Base-by-base conservation (phyloP, 768 basidiomycete species). In the Gymnopilus dilepis region DNA sequence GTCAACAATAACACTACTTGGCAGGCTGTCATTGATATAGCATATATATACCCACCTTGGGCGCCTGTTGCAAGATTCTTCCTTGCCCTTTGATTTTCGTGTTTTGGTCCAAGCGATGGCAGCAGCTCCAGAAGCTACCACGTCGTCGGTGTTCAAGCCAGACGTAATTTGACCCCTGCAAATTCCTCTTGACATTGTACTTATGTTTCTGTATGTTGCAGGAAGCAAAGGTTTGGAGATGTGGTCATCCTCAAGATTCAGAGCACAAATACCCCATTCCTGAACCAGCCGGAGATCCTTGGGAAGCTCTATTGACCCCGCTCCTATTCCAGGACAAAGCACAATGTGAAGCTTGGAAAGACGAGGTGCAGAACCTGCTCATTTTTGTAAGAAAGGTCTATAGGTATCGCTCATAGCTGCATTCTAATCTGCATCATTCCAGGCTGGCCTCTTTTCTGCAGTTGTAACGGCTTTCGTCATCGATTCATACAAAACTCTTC, bases 391-490 rank as follows among this genome's bases (percentile, higher is more conserved):
- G 69, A 41, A 51, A 7, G 3, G 9, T 31, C 9, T 22, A 17
- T 55, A 47, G 11, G n/a, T n/a, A n/a, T 11, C n/a, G 21, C 9
- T 8, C 12, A 6, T 28, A 5, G 19, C 8, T 19, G 19, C 24
- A 30, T n/a, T 21, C 9, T 42, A 26, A 28, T n/a, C 22, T 22
- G 24, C 38, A 50, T 13, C n/a, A 8, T 38, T 40, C 22, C 19
- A 72, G 70, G 67, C 70, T 56, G 60, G 60, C 43, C 65, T 72
- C 13, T 72, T 69, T 48, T 72, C 70, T 4, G 67, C 69, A 2
- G 65, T 70, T 5, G 63, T 68, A 5, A 70, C 70, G 2, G 65
- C 55, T 1, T 62, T 62, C 31, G 55, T 57, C 21, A 37, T 62
- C 31, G 60, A 62, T 11, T 62, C 60, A 26, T 70, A 67, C 56